These are phyloP conservation scores for Tuber indicum DNA, from an alignment of 495 filamentous ascomycete genomes.

Conservation along the genomic window DNA sequence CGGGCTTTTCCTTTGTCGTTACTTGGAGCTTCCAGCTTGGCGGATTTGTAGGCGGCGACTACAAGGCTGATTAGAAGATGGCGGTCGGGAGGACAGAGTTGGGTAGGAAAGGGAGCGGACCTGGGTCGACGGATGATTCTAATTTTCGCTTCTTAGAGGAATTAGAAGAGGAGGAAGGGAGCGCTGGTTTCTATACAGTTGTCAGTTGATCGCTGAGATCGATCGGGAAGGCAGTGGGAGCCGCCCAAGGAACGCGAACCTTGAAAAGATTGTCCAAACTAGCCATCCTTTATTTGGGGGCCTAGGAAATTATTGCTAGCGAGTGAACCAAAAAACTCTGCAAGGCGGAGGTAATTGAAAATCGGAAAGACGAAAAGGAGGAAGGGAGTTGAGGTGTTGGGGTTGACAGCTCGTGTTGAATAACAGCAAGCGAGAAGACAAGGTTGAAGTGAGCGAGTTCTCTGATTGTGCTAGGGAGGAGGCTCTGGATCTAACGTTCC, in stretches of 20 bases:
- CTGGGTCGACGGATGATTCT: slow-evolving; percentile 62
- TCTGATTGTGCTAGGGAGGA: background rate
- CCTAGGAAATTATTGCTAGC: background rate
- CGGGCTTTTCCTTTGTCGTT: slow-evolving; percentile 56
- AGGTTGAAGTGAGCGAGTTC: slow-evolving; percentile 6
- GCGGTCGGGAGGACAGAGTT: slow-evolving; percentile 3
- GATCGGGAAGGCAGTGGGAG: slow-evolving; percentile 4
- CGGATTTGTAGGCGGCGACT: slow-evolving; percentile 59
- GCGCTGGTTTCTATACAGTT: slow-evolving; percentile 50
- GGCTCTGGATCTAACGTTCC: background rate
- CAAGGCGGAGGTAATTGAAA: background rate
- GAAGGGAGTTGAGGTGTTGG: background rate
- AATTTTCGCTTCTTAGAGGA: slow-evolving; percentile 64
- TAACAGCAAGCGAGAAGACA: background rate
- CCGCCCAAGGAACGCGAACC: slow-evolving; percentile 46
- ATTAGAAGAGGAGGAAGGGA: slow-evolving; percentile 37
- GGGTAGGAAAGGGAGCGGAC: slow-evolving; percentile 47
- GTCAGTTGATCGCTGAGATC: slow-evolving; percentile 24
- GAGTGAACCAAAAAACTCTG: background rate
- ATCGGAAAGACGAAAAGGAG: background rate
- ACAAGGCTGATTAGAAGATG: slow-evolving; percentile 46
- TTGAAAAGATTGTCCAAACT: slow-evolving; percentile 82
- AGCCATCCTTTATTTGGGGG: slow-evolving; percentile 52
- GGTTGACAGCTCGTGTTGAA: background rate
- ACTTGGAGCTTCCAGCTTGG: slow-evolving; percentile 56